A percentile compares a stretch with the other conserved stretches of the same genome.
Conservation (phyloP, 129 eudicot genomes). For the Ambrosia trifida region DNA sequence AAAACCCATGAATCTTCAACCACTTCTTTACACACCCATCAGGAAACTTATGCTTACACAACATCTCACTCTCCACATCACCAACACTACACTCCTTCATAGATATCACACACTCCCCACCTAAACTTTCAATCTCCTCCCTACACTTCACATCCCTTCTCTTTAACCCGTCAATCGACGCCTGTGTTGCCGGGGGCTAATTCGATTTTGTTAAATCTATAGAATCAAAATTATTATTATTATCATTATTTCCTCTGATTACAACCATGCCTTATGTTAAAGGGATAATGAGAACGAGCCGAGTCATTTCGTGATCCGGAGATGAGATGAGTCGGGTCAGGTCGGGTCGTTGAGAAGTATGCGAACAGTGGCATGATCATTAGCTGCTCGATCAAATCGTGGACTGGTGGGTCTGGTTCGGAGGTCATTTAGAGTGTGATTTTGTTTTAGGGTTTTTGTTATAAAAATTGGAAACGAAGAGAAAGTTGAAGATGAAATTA, state of each 20-base stretch:
- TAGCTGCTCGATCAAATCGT: constrained; percentile 41
- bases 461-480: not conserved
- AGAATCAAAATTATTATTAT: no score
- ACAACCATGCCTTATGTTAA: constrained; percentile 57
- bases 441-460: not conserved
- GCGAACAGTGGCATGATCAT: constrained; percentile 43
- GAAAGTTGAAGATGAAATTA: not conserved
- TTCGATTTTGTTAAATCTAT: constrained; percentile 39
- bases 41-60: constrained; percentile 72
- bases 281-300: constrained; percentile 58
- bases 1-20: no score
- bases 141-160: constrained; percentile 28
- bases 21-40: constrained; percentile 63
- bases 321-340: constrained; percentile 29
- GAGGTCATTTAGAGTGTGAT: constrained; percentile 37
- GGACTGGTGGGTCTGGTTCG: constrained; percentile 22
- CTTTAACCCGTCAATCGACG: constrained; percentile 56
- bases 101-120: constrained; percentile 60
- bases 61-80: constrained; percentile 56
- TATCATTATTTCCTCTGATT: constrained; percentile 48
- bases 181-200: constrained; percentile 61
- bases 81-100: constrained; percentile 62
- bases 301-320: constrained; percentile 35
- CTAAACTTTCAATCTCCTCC: constrained; percentile 32
- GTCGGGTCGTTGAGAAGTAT: constrained; percentile 23